These are phyloP conservation scores for Lobosporangium transversale DNA, from an alignment of 192 early-diverging fungal species.

Conservation along the genomic window DNA sequence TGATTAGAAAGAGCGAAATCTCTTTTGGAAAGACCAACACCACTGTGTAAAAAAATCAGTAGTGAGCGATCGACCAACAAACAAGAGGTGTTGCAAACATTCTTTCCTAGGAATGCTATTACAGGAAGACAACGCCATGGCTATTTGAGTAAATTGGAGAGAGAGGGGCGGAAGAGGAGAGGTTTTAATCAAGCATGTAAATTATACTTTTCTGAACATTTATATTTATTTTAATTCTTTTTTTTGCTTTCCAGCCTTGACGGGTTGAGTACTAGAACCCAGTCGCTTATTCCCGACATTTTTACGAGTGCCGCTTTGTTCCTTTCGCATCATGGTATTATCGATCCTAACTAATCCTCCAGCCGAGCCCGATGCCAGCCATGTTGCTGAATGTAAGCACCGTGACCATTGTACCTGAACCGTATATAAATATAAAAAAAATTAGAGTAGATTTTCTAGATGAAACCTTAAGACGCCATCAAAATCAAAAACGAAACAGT, in stretches of 20 bases:
- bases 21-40: too few relatives aligned
- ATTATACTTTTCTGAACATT: too few relatives aligned
- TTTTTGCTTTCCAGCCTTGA: conserved; percentile 17
- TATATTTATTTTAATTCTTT: too few relatives aligned
- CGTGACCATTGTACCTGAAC: conserved; percentile 43
- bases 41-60: too few relatives aligned
- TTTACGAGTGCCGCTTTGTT: conserved; percentile 6
- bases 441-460: neutral
- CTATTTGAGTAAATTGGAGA: too few relatives aligned
- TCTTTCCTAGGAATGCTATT: too few relatives aligned
- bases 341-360: conserved; percentile 42
- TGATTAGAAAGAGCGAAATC: too few relatives aligned
- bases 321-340: conserved; percentile 35
- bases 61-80: too few relatives aligned
- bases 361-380: conserved; percentile 44
- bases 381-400: conserved; percentile 38
- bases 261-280: conserved; percentile 2
- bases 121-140: too few relatives aligned
- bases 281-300: conserved; percentile 28
- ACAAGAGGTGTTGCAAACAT: too few relatives aligned
- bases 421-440: neutral
- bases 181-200: too few relatives aligned
- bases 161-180: too few relatives aligned
- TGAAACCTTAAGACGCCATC: neutral
- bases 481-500: neutral